Conservation (phyloP, 2,329 filamentous ascomycete genomes). For the Fusarium agapanthi region DNA sequence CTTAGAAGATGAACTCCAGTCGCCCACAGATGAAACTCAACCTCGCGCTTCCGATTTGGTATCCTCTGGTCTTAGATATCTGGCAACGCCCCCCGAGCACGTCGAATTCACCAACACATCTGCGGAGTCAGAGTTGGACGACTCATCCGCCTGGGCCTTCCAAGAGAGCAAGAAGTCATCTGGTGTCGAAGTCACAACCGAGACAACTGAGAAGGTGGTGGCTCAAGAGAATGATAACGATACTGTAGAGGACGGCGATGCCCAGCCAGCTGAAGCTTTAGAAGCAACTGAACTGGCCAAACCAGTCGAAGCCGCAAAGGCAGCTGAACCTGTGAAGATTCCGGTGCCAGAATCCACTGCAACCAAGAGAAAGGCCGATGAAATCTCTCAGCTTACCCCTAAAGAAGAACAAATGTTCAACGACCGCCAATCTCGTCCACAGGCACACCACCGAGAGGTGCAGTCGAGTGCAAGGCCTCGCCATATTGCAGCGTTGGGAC, state of each 20-base stretch:
- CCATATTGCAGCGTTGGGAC: neutral
- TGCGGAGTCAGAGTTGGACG: conserved; percentile 30
- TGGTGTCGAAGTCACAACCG: neutral
- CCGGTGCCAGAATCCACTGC: neutral
- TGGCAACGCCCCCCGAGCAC: conserved; percentile 29
- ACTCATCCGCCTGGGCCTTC: conserved; percentile 45
- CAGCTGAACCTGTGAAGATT: neutral
- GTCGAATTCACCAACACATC: neutral
- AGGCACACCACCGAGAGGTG: neutral
- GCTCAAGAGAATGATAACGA: neutral
- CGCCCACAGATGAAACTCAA: neutral
- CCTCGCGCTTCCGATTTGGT: conserved; percentile 34
- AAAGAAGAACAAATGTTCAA: conserved; percentile 13
- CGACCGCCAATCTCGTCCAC: neutral
- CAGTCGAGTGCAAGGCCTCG: neutral
- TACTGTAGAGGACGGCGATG: neutral
- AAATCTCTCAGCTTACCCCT: conserved; percentile 37
- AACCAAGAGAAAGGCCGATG: conserved; percentile 38
- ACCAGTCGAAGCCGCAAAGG: neutral
- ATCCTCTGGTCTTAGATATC: conserved; percentile 46
- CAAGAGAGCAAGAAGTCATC: conserved; percentile 41
- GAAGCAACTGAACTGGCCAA: neutral
- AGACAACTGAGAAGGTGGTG: neutral
- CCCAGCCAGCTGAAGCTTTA: neutral
- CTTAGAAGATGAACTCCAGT: neutral